phyloP scores from a whole-genome alignment of 345 rosid genomes.

The Sonneratia caseolaris region DNA sequence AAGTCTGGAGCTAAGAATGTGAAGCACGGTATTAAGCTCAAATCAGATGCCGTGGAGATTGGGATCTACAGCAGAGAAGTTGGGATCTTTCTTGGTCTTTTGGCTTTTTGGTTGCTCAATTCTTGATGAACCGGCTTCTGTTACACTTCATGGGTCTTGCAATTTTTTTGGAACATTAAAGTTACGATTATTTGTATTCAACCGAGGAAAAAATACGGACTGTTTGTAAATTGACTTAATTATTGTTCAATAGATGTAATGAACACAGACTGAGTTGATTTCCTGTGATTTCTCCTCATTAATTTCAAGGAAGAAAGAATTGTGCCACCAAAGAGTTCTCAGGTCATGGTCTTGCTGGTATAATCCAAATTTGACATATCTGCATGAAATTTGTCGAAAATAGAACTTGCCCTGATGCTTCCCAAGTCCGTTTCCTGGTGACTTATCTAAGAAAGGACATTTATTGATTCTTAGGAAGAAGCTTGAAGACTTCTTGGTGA shows the following conservation, averaged over 20 bases:
- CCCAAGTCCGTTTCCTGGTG: too few relatives aligned
- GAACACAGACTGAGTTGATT: neutral
- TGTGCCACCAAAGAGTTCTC: too few relatives aligned
- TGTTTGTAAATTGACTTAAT: neutral
- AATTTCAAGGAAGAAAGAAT: too few relatives aligned
- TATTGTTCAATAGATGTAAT: neutral
- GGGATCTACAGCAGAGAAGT: neutral
- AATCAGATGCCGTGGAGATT: conserved; percentile 17
- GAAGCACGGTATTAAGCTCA: conserved; percentile 35
- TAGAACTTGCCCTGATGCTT: too few relatives aligned
- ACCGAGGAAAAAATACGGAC: too few relatives aligned
- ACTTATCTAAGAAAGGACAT: neutral
- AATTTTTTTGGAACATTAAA: neutral
- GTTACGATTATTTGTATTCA: neutral
- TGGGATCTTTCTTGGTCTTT: conserved; percentile 2
- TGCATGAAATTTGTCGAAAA: neutral
- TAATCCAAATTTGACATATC: neutral
- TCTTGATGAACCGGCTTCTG: neutral
- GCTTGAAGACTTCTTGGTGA: neutral
- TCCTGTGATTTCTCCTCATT: neutral
- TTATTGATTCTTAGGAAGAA: neutral
- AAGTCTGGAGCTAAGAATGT: conserved; percentile 16
- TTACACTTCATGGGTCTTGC: neutral
- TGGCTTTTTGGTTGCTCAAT: neutral
- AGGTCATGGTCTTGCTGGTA: neutral